Evolutionary conservation across 169 alveolate species (phyloP), one percentile per base, ranked within the genome.

Genomic region (Babesia bovis): DNA sequence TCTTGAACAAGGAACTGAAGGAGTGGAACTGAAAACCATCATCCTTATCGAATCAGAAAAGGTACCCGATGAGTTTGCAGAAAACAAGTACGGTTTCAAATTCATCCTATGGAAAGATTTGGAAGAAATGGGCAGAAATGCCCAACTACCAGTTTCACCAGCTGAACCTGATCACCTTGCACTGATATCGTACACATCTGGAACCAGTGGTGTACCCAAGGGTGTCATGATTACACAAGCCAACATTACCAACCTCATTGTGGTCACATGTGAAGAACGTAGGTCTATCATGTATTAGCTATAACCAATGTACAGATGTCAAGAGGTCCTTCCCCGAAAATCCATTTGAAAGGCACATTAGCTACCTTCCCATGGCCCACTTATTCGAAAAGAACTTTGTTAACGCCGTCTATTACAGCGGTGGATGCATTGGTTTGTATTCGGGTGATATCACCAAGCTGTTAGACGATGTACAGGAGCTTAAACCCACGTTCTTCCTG

Each of bases 121-220:
- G 40, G 32, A 72, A 23, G 50, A 55, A 28, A 60, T 66, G 82
- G 90, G 93, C 57, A 49, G 57, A 32, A 70, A 79, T 36, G 66
- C 66, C 50, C 60, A 40, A 30, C 63, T 71, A 66, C 85, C 83
- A 40, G 28, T 90, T 56, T 32, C 89, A 75, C 81, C 91, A 66
- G 87, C 89, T 72, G 35, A 61, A 45, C 67, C 92, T 85, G 92
- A 94, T 26, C 79, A 91, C 30, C 50, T 94, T 26, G 90, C 81
- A 84, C 92, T 97, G 10, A 87, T 97, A 28, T 96, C 98, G 65
- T 97, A 94, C 85, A 97, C 99, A 23, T 92, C 98, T 21, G 99
- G 99, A 17, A 97, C 99, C 1, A 97, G 99, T 33, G 99, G 99
- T 57, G 69, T 69, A 40, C 99, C 99, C 12, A 97, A 97, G 88